Evolutionary conservation across 129 eudicot genomes (phyloP).

Genomic region (Flaveria linearis): DNA sequence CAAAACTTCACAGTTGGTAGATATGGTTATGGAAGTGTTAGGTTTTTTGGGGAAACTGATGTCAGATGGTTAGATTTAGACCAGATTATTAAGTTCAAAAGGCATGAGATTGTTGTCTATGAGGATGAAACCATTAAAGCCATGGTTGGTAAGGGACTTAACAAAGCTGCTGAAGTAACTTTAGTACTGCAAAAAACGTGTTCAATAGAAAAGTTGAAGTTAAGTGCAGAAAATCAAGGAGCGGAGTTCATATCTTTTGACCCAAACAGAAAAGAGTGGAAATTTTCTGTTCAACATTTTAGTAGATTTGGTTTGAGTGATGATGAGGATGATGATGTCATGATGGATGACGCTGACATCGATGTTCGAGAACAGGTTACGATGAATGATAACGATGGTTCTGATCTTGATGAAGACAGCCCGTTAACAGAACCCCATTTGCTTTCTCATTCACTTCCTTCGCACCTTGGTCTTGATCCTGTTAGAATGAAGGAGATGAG

Average conservation of each 20-base stretch:
- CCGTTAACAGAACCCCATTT: slow-evolving; percentile 44
- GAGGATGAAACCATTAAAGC: slow-evolving; percentile 83
- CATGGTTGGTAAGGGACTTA: slow-evolving; percentile 76
- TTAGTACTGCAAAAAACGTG: slow-evolving; percentile 48
- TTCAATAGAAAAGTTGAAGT: slow-evolving; percentile 48
- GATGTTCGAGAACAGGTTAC: slow-evolving; percentile 48
- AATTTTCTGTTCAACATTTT: slow-evolving; percentile 76
- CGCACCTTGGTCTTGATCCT: slow-evolving; percentile 98
- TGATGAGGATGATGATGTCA: slow-evolving; percentile 82
- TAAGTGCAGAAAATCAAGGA: slow-evolving; percentile 71
- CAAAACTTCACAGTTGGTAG: slow-evolving; percentile 77
- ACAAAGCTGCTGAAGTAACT: slow-evolving; percentile 87
- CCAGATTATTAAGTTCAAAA: slow-evolving; percentile 59
- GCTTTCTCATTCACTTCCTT: slow-evolving; percentile 90
- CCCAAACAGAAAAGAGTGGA: slow-evolving; percentile 68
- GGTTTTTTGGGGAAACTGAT: slow-evolving; percentile 80
- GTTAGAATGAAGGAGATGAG: slow-evolving; percentile 79
- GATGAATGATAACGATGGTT: slow-evolving; percentile 48
- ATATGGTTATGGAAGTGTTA: slow-evolving; percentile 67
- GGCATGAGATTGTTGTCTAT: slow-evolving; percentile 73
- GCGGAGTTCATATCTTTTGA: slow-evolving; percentile 72
- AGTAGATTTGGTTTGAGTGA: slow-evolving; percentile 87
- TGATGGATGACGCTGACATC: slow-evolving; percentile 64
- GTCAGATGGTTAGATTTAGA: slow-evolving; percentile 79
- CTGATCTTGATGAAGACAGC: slow-evolving; percentile 56